phyloP scores from a whole-genome alignment of 768 basidiomycete genomes.

The Leucosporidium scottii region DNA sequence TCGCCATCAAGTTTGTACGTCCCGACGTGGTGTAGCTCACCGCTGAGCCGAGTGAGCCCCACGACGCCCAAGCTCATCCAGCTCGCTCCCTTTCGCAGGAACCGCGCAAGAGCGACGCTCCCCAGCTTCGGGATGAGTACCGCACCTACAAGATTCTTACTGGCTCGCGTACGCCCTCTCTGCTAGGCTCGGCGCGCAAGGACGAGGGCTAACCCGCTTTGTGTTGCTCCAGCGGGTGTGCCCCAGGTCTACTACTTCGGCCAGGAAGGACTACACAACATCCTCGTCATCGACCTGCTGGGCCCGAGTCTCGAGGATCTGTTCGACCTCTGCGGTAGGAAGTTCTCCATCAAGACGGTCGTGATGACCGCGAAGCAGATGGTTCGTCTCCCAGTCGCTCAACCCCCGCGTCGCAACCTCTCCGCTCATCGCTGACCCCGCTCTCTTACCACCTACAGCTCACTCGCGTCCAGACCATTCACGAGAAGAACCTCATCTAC shows the following conservation, averaged over 20 bases:
- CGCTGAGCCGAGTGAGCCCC: too few species aligned
- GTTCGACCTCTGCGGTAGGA: conserved; percentile 98
- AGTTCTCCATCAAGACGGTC: conserved; percentile 95
- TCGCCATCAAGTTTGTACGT: conserved; percentile 99
- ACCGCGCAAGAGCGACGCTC: conserved; percentile 89
- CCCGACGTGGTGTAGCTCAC: neutral
- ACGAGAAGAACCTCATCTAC: conserved; percentile 99
- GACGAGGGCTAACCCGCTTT: conserved; percentile 4
- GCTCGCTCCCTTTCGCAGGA: conserved; percentile 38
- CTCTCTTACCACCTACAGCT: conserved; percentile 50
- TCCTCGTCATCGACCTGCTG: conserved; percentile 94
- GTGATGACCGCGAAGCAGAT: conserved; percentile 99
- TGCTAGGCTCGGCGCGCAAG: neutral
- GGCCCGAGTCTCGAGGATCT: conserved; percentile 95
- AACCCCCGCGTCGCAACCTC: neutral
- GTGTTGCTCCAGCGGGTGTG: conserved; percentile 63
- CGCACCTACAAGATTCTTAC: conserved; percentile 93
- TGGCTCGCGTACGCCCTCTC: conserved; percentile 66
- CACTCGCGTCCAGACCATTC: conserved; percentile 91
- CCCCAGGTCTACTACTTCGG: conserved; percentile 99
- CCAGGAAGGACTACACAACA: conserved; percentile 97
- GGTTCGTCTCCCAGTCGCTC: conserved; percentile 52
- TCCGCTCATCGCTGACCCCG: neutral
- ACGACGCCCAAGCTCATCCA: too few species aligned
- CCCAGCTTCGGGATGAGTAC: conserved; percentile 96